Evolutionary conservation across 2,329 filamentous ascomycete species (phyloP), one percentile per base, ranked within the genome.

Genomic region (Trichothecium sympodiale): DNA sequence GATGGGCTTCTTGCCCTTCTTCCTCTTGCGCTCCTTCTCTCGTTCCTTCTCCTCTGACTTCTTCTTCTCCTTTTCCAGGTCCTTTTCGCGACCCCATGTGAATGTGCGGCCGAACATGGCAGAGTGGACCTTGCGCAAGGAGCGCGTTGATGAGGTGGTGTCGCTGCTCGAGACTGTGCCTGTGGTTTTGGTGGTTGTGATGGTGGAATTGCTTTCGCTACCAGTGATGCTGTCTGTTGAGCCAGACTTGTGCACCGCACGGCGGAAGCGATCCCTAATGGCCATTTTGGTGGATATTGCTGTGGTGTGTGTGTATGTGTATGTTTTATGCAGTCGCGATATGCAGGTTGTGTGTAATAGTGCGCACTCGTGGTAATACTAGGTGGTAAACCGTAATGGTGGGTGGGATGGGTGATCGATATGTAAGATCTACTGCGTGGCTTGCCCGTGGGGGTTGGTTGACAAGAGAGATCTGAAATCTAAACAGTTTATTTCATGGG

Each of bases 181-280:
- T 29, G 17, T 52, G 49, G 40, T 50, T 49, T 39, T 32, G 23
- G 51, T 46, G 34, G 49, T 48, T 32, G 51, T 46, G 29, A 46
- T 51, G 25, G 54, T 50, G 25, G 49, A 46, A 43, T 46, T 52
- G 36, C 48, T 51, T 10, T 54, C 50, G 23, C 51, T 44, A 23
- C 59, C 55, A 10, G 56, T 55, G 28, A 53, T 48, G 38, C 17
- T 36, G 29, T 50, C 48, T 37, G 50, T 52, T 31, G 48, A 46
- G 34, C 52, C 47, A 20, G 60, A 60, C 44, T 52, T 54, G 53
- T 57, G 60, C 45, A 60, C 42, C 27, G 48, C 59, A 45, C 60
- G 59, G 41, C 60, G 60, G 41, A 64, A 54, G 26, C 57, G 56
- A 31, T 64, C 60, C 39, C 60, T 56, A 35, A 64, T 62, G 29